A percentile compares a stretch with the other conserved stretches of the same genome.
These are phyloP conservation scores for Blepharisma japonicum DNA, from an alignment of 73 alveolate species.

Conservation along the genomic window DNA sequence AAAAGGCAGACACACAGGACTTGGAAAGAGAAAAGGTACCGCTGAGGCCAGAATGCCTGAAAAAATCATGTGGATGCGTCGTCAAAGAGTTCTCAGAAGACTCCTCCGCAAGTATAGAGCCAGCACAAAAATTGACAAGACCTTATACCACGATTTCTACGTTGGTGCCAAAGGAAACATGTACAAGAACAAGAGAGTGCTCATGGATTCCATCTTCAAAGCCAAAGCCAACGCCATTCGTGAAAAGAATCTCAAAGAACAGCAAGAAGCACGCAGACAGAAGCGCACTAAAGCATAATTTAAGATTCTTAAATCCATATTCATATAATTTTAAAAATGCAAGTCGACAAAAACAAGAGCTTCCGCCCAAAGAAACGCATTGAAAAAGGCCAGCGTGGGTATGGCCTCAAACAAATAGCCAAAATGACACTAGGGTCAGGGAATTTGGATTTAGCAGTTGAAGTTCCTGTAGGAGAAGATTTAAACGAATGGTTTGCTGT, in stretches of 20 bases:
- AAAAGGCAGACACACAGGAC: constrained; percentile 96
- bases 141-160: constrained; percentile 74
- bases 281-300: constrained; percentile 14
- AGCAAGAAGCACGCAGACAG: constrained; percentile 62
- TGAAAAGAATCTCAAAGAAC: constrained; percentile 54
- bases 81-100: constrained; percentile 86
- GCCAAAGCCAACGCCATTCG: constrained; percentile 46
- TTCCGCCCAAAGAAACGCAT: constrained; percentile 73
- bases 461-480: constrained; percentile 89
- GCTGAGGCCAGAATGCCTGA: constrained; percentile 97
- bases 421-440: constrained; percentile 88
- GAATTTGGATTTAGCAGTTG: constrained; percentile 86
- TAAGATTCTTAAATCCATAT: no score
- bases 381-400: constrained; percentile 74
- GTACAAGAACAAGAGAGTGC: constrained; percentile 70
- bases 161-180: constrained; percentile 73
- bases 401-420: constrained; percentile 84
- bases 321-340: no score
- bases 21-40: constrained; percentile 97
- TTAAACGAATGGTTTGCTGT: constrained; percentile 93
- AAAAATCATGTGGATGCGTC: constrained; percentile 90
- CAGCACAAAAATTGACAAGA: constrained; percentile 68
- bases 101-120: constrained; percentile 77
- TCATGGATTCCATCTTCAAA: constrained; percentile 76
- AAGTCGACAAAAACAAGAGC: constrained; percentile 55